Base-by-base conservation (phyloP, 2,329 filamentous ascomycete genomes). In the Mycogone perniciosa region DNA sequence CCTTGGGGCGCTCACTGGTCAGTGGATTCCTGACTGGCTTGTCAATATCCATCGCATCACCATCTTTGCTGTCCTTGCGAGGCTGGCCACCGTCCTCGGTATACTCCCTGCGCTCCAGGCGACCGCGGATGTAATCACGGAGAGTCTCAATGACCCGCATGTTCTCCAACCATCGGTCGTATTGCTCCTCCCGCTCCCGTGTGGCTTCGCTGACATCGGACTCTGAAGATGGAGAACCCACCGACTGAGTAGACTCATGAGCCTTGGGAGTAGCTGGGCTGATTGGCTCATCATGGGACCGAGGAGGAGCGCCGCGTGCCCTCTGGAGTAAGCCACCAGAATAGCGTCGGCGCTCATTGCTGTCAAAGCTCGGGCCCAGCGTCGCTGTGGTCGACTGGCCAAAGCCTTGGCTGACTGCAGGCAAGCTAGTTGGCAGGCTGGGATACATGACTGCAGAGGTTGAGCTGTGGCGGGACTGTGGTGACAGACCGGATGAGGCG, bases 401-500 rank as follows among this genome's bases (percentile, higher is more conserved):
- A 62, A 86, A 88, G 64, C 85, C 85, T 41, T 84, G 79, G 52
- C 79, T 83, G 46, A 88, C 84, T 42, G 86, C 79, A 41, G 77
- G 87, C 8, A 71, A 62, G 56, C 65, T 69, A 13, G 68, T 68
- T 2, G 70, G 69, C 31, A 93, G 79, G 56, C 76, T 88, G 13
- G 88, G 88, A 67, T 93, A 93, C 70, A 88, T 80, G 61, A 81
- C 79, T 41, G 79, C 79, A 42, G 80, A 80, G 5, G 76, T 77
- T 1, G 79, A 79, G 60, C 75, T 78, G 63, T 84, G 80, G 49
- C 84, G 79, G 9, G 79, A 80, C 41, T 79, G 75, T 1, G 85
- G 85, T 46, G 85, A 88, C 65, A 89, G 76, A 64, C 78, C 84
- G 52, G 84, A 79, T 48, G 48, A 51, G 43, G 80, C 81, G n/a